Evolutionary conservation across 352 stramenopile genomes (phyloP).

Genomic region (Pythium phragmitis): DNA sequence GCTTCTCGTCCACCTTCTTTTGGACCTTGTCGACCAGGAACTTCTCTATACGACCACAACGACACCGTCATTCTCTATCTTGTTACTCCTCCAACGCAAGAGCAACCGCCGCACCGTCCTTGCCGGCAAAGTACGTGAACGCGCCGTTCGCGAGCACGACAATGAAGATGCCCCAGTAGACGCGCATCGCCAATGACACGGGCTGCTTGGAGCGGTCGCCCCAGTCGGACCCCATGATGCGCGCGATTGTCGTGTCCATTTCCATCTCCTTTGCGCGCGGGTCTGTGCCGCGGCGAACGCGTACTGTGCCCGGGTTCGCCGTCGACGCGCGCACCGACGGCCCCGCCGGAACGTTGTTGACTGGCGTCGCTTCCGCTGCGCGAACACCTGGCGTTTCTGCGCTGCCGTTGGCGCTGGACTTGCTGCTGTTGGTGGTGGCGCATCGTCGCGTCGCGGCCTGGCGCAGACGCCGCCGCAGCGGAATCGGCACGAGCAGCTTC

Average conservation of each 20-base stretch:
- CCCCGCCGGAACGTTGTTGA: neutral
- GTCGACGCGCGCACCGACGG: slow-evolving; percentile 9
- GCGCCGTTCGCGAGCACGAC: slow-evolving; percentile 37
- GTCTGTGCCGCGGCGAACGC: slow-evolving; percentile 24
- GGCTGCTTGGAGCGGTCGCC: slow-evolving; percentile 38
- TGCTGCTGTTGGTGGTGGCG: neutral
- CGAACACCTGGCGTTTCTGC: neutral
- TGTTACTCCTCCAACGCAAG: neutral
- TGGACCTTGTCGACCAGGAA: slow-evolving; percentile 30
- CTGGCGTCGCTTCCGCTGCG: neutral
- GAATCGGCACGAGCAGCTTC: slow-evolving; percentile 11
- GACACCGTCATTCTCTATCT: neutral
- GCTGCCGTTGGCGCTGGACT: neutral
- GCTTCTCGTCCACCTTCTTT: slow-evolving; percentile 30
- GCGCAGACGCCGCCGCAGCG: slow-evolving; percentile 3
- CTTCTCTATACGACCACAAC: slow-evolving; percentile 10
- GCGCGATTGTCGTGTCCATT: slow-evolving; percentile 31
- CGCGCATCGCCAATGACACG: slow-evolving; percentile 34
- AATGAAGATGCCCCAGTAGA: slow-evolving; percentile 45
- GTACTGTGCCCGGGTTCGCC: slow-evolving; percentile 21
- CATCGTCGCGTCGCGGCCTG: neutral
- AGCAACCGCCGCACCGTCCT: slow-evolving; percentile 23
- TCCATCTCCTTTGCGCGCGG: slow-evolving; percentile 24
- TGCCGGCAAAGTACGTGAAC: slow-evolving; percentile 31
- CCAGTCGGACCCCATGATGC: slow-evolving; percentile 42